Evolutionary conservation across 1,284 basidiomycete species (phyloP), one percentile per base, ranked within the genome.

Genomic region (Melanopsichium pennsylvanicum): DNA sequence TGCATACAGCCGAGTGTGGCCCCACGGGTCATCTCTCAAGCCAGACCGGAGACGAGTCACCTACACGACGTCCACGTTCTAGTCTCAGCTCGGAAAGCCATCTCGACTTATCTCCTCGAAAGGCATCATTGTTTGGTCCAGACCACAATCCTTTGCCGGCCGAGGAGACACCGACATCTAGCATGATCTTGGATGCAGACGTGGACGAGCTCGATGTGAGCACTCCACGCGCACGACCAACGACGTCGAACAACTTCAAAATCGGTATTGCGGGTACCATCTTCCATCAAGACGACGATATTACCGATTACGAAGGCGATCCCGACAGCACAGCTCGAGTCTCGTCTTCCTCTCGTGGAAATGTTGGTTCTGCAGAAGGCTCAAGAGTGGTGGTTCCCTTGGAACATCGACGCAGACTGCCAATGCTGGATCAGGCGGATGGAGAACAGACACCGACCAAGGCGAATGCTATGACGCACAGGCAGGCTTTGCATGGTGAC

Each of bases 401-500:
- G 26, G 60, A 56, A 25, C 48, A 66, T 31, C 38, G 62, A 18
- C 44, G 61, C 2, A 39, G 41, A 19, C 50, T 19, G 15, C 12
- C 36, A 21, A n/a, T 42, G 16, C n/a, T 51, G 26, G 54, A 57
- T 2, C 56, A 66, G 5, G 43, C 25, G 3, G 66, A 70, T 16
- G 61, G 61, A 8, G 67, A 70, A 38, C 56, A 64, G 34, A 70
- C 60, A 7, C 60, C 60, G 16, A 64, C 67, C 3, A 70, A 61
- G 32, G 39, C 59, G 2, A 58, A 38, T 15, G 42, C 49, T 2
- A 5, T 43, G 25, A 35, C 50, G 21, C 41, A 18, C 16, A 36
- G 25, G 40, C 47, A 44, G 32, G 6, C 25, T 15, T 12, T 35
- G 19, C 57, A 26, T 4, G 25, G 15, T 11, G 32, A 10, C n/a